Evolutionary conservation across 805 yeast genomes (phyloP), one percentile per base, ranked within the genome.

Genomic region (Yamadazyma insecticola): DNA sequence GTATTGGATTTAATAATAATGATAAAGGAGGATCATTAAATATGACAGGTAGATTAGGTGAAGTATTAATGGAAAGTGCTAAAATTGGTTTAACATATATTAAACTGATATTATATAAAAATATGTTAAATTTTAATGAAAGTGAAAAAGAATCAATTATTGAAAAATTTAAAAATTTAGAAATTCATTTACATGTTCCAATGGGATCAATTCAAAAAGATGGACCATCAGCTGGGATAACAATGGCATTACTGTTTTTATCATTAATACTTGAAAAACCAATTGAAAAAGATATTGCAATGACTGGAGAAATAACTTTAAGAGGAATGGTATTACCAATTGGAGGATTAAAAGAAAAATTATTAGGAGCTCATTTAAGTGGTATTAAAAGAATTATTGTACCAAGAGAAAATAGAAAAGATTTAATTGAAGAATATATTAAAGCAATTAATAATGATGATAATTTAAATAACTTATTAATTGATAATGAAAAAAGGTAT

Each of bases 231-330:
- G 61, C 75, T 0, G 75, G 75, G 12, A 65, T 69, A 29, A 67
- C 75, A 4, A 68, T 69, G 66, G 68, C 75, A 2, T 50, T 67
- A 28, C 64, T 61, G 60, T 64, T 69, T 32, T 50, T 69, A 19
- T 68, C 74, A 1, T 50, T 69, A 33, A 43, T 67, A 5, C 45
- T 69, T 22, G 62, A 66, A 30, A 65, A 58, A 30, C 70, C 72
- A 1, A 68, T 69, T 5, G 67, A 70, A 0, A 45, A 50, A 10
- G 59, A 63, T 30, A 60, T 81, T 29, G 94, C 94, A 30, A 81
- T 85, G 92, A 85, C 95, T 1, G 95, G 95, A 5, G 95, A 84
- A 53, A 78, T 84, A 38, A 82, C 92, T 0, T 65, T 85, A 4
- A 60, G 90, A 25, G 95, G 95, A 5, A 67, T 79, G 43, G 81